These are phyloP conservation scores for Rhizomucor pusillus DNA, from an alignment of 371 early-diverging fungal genomes.

Conservation along the genomic window DNA sequence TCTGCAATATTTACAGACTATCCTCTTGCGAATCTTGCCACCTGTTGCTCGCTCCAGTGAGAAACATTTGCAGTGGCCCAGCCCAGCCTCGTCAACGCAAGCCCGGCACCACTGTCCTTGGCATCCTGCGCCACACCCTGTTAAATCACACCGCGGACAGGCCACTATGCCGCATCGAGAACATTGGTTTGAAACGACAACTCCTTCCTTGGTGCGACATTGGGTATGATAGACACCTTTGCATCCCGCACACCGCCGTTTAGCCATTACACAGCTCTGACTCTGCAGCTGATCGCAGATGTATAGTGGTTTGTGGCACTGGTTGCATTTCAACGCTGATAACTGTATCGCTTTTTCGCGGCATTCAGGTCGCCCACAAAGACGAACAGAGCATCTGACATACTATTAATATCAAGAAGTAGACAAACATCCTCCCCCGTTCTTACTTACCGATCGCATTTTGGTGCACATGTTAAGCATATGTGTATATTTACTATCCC, in stretches of 20 bases:
- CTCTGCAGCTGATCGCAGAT: slow-evolving; percentile 16
- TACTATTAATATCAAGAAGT: neutral
- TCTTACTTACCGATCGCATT: slow-evolving; percentile 17
- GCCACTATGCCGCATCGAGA: slow-evolving; percentile 16
- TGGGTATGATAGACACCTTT: slow-evolving; percentile 14
- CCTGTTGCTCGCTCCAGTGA: slow-evolving; percentile 5
- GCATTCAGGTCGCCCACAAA: slow-evolving; percentile 14
- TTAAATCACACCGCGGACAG: slow-evolving; percentile 24
- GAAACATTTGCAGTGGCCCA: slow-evolving; percentile 21
- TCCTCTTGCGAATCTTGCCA: slow-evolving; percentile 13
- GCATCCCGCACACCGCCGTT: slow-evolving; percentile 10
- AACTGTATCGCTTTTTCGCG: slow-evolving; percentile 8
- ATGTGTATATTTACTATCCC: slow-evolving; percentile 15
- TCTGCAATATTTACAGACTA: slow-evolving; percentile 13
- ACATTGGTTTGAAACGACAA: slow-evolving; percentile 19
- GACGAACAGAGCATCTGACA: slow-evolving; percentile 14
- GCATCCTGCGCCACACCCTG: slow-evolving; percentile 19
- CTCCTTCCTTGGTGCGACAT: slow-evolving; percentile 13
- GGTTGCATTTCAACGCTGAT: slow-evolving; percentile 6
- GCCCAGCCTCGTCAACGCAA: slow-evolving; percentile 6
- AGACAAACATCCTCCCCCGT: neutral
- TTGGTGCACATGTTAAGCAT: slow-evolving; percentile 20
- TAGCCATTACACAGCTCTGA: slow-evolving; percentile 3
- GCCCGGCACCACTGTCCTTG: slow-evolving; percentile 22
- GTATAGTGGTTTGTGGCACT: slow-evolving; percentile 10